A percentile compares a stretch with the other conserved stretches of the same genome.
These are phyloP conservation scores for Fusarium sp. DNA, from an alignment of 2,329 filamentous ascomycete genomes.

Conservation along the genomic window DNA sequence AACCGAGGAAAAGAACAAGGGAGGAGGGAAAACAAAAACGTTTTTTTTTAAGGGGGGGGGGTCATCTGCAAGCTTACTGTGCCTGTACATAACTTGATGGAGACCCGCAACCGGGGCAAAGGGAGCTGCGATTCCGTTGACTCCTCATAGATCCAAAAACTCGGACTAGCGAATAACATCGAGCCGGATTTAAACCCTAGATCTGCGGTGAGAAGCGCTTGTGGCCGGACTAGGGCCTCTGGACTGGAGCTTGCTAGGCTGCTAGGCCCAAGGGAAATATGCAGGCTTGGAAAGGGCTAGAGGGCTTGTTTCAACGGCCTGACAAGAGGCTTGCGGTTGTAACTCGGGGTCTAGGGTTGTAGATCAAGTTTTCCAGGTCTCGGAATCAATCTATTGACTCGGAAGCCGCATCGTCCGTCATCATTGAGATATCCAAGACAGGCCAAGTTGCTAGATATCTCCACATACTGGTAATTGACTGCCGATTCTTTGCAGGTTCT, in stretches of 20 bases:
- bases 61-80: slow-evolving; percentile 15
- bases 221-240: slow-evolving; percentile 36
- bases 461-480: slow-evolving; percentile 2
- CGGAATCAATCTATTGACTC: not conserved
- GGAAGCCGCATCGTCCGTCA: not conserved
- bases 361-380: slow-evolving; percentile 16
- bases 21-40: slow-evolving; percentile 28
- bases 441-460: not conserved
- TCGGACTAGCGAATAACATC: slow-evolving; percentile 37
- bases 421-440: not conserved
- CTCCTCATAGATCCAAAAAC: slow-evolving; percentile 37
- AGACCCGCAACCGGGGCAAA: slow-evolving; percentile 35
- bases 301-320: slow-evolving; percentile 38
- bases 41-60: slow-evolving; percentile 2
- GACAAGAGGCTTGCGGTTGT: slow-evolving; percentile 28
- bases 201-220: slow-evolving; percentile 36
- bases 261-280: slow-evolving; percentile 16
- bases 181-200: slow-evolving; percentile 36
- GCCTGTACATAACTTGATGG: slow-evolving; percentile 22
- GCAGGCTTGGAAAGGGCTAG: slow-evolving; percentile 14
- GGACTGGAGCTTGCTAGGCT: slow-evolving; percentile 8
- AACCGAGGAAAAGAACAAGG: slow-evolving; percentile 16
- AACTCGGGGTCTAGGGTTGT: slow-evolving; percentile 25
- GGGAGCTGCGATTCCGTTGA: slow-evolving; percentile 26
- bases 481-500: slow-evolving; percentile 1